Evolutionary conservation across 768 basidiomycete genomes (phyloP).

Genomic region (Podaxis sp.): DNA sequence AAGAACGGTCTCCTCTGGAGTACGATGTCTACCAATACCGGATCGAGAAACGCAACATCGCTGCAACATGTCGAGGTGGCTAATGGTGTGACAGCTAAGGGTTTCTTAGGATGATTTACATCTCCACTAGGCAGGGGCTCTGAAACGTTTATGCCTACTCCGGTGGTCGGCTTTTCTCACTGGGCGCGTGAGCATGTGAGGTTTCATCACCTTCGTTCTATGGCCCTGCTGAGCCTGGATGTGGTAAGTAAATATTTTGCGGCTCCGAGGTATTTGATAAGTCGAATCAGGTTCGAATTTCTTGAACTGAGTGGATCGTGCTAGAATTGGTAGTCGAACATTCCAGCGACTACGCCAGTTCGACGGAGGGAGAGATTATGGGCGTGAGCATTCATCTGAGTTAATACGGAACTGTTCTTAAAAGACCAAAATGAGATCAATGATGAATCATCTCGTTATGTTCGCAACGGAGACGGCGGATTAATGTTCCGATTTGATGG

Average conservation of each 20-base stretch:
- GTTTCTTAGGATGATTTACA: not conserved
- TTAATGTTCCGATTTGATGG: not conserved
- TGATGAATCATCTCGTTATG: not conserved
- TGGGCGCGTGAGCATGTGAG: not conserved
- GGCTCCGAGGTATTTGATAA: not conserved
- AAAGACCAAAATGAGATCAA: not conserved
- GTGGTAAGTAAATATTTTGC: not conserved
- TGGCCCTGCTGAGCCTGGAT: not conserved
- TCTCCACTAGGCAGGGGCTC: not conserved
- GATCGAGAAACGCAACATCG: not conserved
- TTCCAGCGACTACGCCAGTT: not conserved
- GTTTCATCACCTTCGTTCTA: not conserved
- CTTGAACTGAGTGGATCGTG: not conserved
- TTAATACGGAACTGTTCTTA: not conserved
- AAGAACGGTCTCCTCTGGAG: too few species aligned
- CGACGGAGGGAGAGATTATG: not conserved
- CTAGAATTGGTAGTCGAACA: not conserved
- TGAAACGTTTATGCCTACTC: slow-evolving; percentile 1
- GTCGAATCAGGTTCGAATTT: not conserved
- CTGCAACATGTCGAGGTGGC: not conserved
- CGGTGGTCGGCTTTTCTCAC: not conserved
- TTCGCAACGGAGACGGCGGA: not conserved
- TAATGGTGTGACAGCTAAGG: not conserved
- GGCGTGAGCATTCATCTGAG: not conserved
- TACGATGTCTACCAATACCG: too few species aligned